Evolutionary conservation across 1,139 yeast species (phyloP), one percentile per base, ranked within the genome.

Genomic region (Kurtzmaniella quercitrusa): DNA sequence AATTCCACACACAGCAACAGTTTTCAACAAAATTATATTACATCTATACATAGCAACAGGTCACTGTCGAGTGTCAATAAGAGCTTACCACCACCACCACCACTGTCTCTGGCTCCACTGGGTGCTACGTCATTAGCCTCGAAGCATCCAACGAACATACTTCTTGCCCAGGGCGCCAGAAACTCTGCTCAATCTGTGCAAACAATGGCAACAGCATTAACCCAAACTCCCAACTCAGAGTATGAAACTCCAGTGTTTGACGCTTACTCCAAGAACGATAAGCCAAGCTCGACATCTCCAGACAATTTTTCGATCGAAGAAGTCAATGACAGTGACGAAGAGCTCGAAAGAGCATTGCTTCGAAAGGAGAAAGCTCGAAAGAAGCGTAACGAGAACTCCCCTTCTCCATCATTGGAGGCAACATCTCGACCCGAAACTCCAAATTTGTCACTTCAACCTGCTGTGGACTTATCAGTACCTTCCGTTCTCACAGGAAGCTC

Each of bases 261-360:
- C 20, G 21, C 37, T 8, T n/a, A 3, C 7, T 20, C 37, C 11
- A 34, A 34, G n/a, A 19, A 14, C 20, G 37, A 34, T 9, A 34
- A 34, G 16, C 6, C 26, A 3, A 30, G 9, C 3, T 18, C 18
- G 2, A 38, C 39, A 5, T 39, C 44, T 20, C 46, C 39, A n/a
- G 53, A 49, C 14, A 46, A 57, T 41, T 64, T 56, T 42, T 65
- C 69, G 8, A 70, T 71, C 43, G 76, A 71, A 50, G 77, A 71
- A 50, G 61, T 67, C 22, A 65, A 68, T 47, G 71, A 68, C 47
- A 60, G 70, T 26, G 75, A 70, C 45, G 74, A 66, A 39, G 73
- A 70, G 43, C 53, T 58, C 26, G 51, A 53, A 34, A 30, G 15
- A 30, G n/a, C 34, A 3, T 43, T 41, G 38, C 43, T 40, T 17